Evolutionary conservation across 2,329 filamentous ascomycete species (phyloP).

Genomic region (Botrytis sinoallii): DNA sequence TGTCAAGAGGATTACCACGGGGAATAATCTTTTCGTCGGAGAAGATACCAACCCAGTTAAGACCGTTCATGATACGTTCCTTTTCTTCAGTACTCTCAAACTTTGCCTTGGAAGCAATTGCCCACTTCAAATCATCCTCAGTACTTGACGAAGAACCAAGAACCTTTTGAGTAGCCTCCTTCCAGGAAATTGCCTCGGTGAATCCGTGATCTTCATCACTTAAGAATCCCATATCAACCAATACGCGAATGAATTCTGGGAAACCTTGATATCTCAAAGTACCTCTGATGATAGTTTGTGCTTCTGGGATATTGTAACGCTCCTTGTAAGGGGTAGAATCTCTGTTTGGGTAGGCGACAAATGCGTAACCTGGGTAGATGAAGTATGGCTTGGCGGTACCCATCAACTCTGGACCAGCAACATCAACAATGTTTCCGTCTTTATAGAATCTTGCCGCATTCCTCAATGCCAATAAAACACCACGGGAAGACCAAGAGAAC

Average conservation of each 20-base stretch:
- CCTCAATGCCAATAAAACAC: constrained; percentile 80
- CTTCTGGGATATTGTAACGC: constrained; percentile 89
- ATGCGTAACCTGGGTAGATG: constrained; percentile 78
- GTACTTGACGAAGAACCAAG: constrained; percentile 64
- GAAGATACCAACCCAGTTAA: constrained; percentile 71
- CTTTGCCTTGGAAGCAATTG: constrained; percentile 71
- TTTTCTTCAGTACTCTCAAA: constrained; percentile 69
- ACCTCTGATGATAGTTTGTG: constrained; percentile 76
- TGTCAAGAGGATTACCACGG: constrained; percentile 78
- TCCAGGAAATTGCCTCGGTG: constrained; percentile 71
- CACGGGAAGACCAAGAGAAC: constrained; percentile 65
- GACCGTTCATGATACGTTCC: constrained; percentile 65
- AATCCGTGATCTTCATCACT: constrained; percentile 63
- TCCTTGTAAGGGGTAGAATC: constrained; percentile 85
- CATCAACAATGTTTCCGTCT: constrained; percentile 70
- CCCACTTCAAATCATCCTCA: constrained; percentile 67
- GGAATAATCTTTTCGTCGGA: constrained; percentile 67
- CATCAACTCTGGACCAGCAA: constrained; percentile 71
- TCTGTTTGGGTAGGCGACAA: constrained; percentile 91
- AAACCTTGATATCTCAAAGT: constrained; percentile 87
- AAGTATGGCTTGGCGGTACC: constrained; percentile 81
- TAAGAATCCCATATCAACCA: constrained; percentile 90
- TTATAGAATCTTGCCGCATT: constrained; percentile 84
- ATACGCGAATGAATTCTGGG: constrained; percentile 81
- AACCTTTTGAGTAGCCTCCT: constrained; percentile 77